These are phyloP conservation scores for Populus simonii DNA, from an alignment of 345 rosid genomes.

Conservation along the genomic window DNA sequence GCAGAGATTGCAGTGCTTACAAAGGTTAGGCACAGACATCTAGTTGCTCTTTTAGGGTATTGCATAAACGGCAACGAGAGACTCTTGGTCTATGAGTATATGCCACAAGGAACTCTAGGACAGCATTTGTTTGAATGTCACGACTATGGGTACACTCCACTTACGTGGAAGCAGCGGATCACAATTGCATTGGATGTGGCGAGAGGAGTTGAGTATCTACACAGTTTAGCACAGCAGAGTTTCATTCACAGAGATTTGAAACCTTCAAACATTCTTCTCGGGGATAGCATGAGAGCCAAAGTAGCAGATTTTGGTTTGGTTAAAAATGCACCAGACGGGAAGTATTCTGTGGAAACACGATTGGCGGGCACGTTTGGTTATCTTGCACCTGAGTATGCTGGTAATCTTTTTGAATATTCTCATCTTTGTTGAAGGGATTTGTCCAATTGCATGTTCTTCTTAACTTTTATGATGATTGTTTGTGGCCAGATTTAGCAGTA, in stretches of 20 bases:
- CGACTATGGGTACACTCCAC: conserved; percentile 8
- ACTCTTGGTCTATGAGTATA: conserved; percentile 27
- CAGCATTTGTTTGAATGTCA: conserved; percentile 26
- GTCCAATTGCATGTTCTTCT: not conserved
- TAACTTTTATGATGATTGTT: not conserved
- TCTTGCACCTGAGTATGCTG: conserved; percentile 35
- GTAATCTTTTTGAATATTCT: not conserved
- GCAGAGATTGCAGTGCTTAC: conserved; percentile 28
- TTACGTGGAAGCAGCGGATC: conserved; percentile 25
- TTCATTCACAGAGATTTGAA: conserved; percentile 33
- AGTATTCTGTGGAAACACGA: conserved; percentile 21
- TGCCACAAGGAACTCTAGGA: conserved; percentile 24
- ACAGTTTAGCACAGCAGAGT: conserved; percentile 26
- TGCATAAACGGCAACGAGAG: conserved; percentile 22
- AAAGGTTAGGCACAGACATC: conserved; percentile 27
- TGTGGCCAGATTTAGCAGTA: not conserved
- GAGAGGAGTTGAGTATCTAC: conserved; percentile 27
- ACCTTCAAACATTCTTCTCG: conserved; percentile 30
- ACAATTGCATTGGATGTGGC: conserved; percentile 29
- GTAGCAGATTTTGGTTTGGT: conserved; percentile 32
- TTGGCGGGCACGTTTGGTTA: conserved; percentile 31
- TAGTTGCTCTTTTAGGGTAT: conserved; percentile 25
- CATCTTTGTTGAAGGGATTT: not conserved
- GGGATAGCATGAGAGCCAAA: conserved; percentile 33
- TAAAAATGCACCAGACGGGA: conserved; percentile 30